A percentile compares a stretch with the other conserved stretches of the same genome.
Evolutionary conservation across 495 filamentous ascomycete species (phyloP).

Genomic region (Schizothecium vesticola): DNA sequence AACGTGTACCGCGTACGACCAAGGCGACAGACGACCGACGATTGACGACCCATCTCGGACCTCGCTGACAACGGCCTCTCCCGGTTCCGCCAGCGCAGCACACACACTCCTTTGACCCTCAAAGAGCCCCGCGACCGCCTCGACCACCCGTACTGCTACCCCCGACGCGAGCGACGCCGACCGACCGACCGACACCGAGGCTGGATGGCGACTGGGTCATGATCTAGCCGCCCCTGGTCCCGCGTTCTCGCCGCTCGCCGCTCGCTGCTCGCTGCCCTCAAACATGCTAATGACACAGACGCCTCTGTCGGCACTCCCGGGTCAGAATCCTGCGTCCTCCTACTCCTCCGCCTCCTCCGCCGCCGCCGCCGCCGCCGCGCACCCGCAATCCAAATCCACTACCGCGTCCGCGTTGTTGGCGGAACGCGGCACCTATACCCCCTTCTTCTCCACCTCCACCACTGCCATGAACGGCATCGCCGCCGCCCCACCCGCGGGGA

Average conservation of each 20-base stretch:
- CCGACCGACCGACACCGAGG: neutral
- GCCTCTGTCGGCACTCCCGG: slow-evolving; percentile 43
- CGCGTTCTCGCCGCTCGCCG: slow-evolving; percentile 7
- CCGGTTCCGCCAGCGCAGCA: neutral
- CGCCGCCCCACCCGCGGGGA: slow-evolving; percentile 64
- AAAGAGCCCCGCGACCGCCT: neutral
- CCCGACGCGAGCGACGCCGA: neutral
- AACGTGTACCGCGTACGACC: neutral
- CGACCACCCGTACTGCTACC: neutral
- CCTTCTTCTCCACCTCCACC: slow-evolving; percentile 4
- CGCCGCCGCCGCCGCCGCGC: slow-evolving; percentile 12
- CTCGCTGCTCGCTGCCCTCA: neutral
- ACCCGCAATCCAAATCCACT: slow-evolving; percentile 27
- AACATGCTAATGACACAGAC: slow-evolving; percentile 49
- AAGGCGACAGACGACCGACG: too few relatives aligned
- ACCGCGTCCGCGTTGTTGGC: slow-evolving; percentile 34
- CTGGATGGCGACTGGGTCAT: neutral
- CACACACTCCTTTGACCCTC: neutral
- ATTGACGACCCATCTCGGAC: neutral
- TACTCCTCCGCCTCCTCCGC: slow-evolving; percentile 4
- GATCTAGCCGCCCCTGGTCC: slow-evolving; percentile 3
- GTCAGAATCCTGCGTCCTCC: slow-evolving; percentile 34
- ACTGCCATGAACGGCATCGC: slow-evolving; percentile 63
- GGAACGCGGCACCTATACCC: slow-evolving; percentile 30
- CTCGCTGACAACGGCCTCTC: neutral